phyloP scores from a whole-genome alignment of 1,284 basidiomycete genomes.

The Takashimella tepidaria region DNA sequence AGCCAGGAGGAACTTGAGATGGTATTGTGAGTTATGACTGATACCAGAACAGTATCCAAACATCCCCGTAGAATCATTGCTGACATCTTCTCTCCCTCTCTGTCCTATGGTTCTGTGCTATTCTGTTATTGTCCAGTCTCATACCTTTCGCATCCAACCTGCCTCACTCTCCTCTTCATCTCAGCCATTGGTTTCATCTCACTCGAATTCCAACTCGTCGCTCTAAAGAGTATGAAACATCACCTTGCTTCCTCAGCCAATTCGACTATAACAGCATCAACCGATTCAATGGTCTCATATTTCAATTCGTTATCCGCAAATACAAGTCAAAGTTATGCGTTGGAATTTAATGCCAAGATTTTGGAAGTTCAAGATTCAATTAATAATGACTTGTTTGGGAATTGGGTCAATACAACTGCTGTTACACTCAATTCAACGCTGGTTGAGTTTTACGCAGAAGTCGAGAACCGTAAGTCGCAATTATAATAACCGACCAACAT shows the following conservation, averaged over 20 bases:
- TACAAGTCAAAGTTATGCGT: slow-evolving; percentile 71
- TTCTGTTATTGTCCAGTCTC: slow-evolving; percentile 49
- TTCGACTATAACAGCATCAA: slow-evolving; percentile 61
- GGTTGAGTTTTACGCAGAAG: slow-evolving; percentile 50
- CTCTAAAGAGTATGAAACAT: slow-evolving; percentile 62
- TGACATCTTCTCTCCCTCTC: too few relatives aligned
- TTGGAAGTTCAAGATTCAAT: slow-evolving; percentile 64
- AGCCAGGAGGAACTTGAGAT: slow-evolving; percentile 40
- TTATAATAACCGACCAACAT: too few relatives aligned
- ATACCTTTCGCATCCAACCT: slow-evolving; percentile 85
- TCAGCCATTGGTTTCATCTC: slow-evolving; percentile 83
- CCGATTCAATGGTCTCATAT: slow-evolving; percentile 63
- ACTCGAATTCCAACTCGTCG: slow-evolving; percentile 78
- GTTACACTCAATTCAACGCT: slow-evolving; percentile 66
- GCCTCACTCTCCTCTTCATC: slow-evolving; percentile 81
- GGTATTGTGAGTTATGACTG: slow-evolving; percentile 46
- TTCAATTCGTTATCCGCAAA: slow-evolving; percentile 76
- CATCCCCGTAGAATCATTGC: too few relatives aligned
- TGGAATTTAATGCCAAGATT: slow-evolving; percentile 66
- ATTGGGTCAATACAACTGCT: slow-evolving; percentile 88
- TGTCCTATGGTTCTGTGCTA: background rate
- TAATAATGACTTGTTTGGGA: slow-evolving; percentile 77
- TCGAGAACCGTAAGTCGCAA: slow-evolving; percentile 40
- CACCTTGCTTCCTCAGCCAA: slow-evolving; percentile 60
- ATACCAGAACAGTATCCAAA: background rate